Evolutionary conservation across 371 early-diverging fungal species (phyloP).

Genomic region (Apophysomyces trapeziformis): DNA sequence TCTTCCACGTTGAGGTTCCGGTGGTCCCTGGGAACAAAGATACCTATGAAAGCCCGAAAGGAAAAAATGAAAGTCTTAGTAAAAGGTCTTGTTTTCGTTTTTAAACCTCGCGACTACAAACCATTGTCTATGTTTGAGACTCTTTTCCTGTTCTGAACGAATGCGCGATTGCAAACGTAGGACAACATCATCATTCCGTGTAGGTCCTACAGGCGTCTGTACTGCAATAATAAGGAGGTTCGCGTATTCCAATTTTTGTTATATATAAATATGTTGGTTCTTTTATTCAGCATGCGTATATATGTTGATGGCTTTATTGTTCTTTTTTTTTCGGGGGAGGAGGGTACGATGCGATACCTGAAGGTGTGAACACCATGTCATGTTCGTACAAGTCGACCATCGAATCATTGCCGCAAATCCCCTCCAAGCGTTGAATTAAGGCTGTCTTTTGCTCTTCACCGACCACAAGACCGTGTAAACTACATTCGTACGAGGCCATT

Average conservation of each 20-base stretch:
- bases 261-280: too few relatives aligned
- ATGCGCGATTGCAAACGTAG: constrained; percentile 49
- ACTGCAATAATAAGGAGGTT: constrained; percentile 22
- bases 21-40: constrained; percentile 51
- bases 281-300: too few relatives aligned
- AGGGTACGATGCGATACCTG: constrained; percentile 32
- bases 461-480: constrained; percentile 46
- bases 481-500: constrained; percentile 54
- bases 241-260: too few relatives aligned
- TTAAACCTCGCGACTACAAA: not conserved
- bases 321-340: not conserved
- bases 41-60: constrained; percentile 28
- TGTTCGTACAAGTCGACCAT: constrained; percentile 50
- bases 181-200: constrained; percentile 56
- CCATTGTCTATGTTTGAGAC: constrained; percentile 51
- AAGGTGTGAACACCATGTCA: constrained; percentile 50
- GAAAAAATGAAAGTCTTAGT: not conserved
- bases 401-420: constrained; percentile 51
- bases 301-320: too few relatives aligned
- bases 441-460: constrained; percentile 43
- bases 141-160: constrained; percentile 41
- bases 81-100: too few relatives aligned
- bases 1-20: constrained; percentile 52
- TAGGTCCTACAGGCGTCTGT: constrained; percentile 54
- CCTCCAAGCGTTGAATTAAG: constrained; percentile 40